These are phyloP conservation scores for Blastobotrys persicus DNA, from an alignment of 1,139 yeast species.

Conservation along the genomic window DNA sequence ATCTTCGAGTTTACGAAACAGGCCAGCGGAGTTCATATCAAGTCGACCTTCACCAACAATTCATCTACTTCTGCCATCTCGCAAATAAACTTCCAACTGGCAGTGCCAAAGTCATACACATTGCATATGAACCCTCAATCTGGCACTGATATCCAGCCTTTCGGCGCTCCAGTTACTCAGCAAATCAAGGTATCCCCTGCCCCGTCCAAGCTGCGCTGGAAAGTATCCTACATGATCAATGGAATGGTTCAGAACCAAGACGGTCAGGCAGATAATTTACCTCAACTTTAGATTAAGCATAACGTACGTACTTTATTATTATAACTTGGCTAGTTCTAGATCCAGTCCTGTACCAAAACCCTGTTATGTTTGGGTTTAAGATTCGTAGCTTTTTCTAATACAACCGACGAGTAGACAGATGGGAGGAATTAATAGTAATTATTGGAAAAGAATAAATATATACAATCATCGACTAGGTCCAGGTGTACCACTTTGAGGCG, in stretches of 20 bases:
- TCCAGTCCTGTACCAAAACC: too few relatives aligned
- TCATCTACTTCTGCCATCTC: conserved; percentile 43
- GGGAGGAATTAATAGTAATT: too few relatives aligned
- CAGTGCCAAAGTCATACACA: conserved; percentile 74
- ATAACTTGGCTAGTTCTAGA: not conserved
- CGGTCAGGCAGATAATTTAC: conserved; percentile 13
- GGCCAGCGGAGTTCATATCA: conserved; percentile 44
- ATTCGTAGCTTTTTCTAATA: too few relatives aligned
- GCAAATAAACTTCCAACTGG: conserved; percentile 66
- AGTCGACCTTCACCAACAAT: conserved; percentile 49
- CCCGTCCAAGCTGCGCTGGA: conserved; percentile 75
- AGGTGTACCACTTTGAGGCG: conserved; percentile 34
- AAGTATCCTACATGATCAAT: conserved; percentile 49
- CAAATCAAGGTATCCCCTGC: conserved; percentile 53
- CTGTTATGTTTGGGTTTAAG: too few relatives aligned
- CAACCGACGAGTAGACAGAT: too few relatives aligned
- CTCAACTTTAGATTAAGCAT: conserved; percentile 9
- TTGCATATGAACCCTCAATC: conserved; percentile 71
- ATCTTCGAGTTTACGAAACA: conserved; percentile 47
- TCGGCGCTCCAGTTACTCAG: conserved; percentile 53
- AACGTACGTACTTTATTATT: not conserved
- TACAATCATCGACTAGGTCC: not conserved
- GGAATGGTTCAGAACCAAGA: conserved; percentile 8
- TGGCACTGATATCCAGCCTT: conserved; percentile 52
- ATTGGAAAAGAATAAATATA: not conserved